A percentile compares a stretch with the other conserved stretches of the same genome.
phyloP scores from a whole-genome alignment of 495 filamentous ascomycete genomes.

The Chaetomium tenue region DNA sequence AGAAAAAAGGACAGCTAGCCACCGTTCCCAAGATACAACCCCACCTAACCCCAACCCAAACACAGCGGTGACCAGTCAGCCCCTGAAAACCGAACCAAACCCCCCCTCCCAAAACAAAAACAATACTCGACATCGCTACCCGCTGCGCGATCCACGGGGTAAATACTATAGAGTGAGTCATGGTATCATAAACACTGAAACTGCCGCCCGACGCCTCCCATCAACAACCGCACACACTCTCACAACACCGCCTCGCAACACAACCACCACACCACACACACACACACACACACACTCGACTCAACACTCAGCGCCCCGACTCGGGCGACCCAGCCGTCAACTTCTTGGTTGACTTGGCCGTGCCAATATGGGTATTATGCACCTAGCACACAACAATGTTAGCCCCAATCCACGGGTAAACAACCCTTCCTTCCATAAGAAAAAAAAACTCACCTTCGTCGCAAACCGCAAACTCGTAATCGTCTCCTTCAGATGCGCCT shows the following conservation, averaged over 20 bases:
- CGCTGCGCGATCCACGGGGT: neutral
- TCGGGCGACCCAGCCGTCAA: conserved; percentile 26
- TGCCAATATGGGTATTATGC: conserved; percentile 86
- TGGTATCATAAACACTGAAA: conserved; percentile 18
- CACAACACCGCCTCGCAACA: neutral
- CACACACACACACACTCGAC: no score
- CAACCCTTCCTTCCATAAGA: neutral
- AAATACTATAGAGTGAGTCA: conserved; percentile 6
- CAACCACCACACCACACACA: neutral
- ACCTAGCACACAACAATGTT: conserved; percentile 42
- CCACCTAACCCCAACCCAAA: neutral
- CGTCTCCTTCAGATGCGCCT: conserved; percentile 89
- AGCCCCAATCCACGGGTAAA: neutral
- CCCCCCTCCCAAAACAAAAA: conserved; percentile 1
- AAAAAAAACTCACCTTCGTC: conserved; percentile 63
- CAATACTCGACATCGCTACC: neutral
- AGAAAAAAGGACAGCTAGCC: neutral
- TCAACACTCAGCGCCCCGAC: conserved; percentile 2
- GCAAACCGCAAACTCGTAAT: conserved; percentile 95
- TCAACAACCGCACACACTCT: neutral
- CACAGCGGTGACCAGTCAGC: neutral
- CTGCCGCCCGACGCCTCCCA: neutral
- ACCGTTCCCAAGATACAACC: conserved; percentile 5
- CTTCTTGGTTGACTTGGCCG: conserved; percentile 73
- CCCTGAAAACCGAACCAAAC: conserved; percentile 4